A percentile compares a stretch with the other conserved stretches of the same genome.
phyloP scores from a whole-genome alignment of 176 grass and related monocot genomes.

The Calamus simplicifolius region DNA sequence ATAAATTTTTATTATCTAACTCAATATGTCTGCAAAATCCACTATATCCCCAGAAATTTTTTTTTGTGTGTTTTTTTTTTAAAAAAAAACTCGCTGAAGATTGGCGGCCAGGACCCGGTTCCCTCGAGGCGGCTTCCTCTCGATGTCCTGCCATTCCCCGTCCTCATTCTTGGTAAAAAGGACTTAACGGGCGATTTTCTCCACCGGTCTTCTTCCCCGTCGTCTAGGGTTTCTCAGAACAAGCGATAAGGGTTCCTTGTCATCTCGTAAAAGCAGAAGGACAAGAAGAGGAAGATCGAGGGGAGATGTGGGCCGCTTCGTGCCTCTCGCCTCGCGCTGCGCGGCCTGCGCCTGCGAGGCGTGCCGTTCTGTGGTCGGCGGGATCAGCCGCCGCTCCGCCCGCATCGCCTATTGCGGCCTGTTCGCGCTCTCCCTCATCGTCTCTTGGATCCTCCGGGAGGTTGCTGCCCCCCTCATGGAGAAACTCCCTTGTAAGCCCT shows the following conservation, averaged over 20 bases:
- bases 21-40: too few relatives aligned
- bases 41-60: too few relatives aligned
- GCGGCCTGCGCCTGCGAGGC: constrained; percentile 99
- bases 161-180: too few relatives aligned
- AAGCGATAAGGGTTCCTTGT: background rate
- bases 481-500: constrained; percentile 65
- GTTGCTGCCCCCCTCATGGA: constrained; percentile 96
- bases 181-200: too few relatives aligned
- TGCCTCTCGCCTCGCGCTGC: constrained; percentile 99
- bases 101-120: too few relatives aligned
- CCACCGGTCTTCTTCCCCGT: too few relatives aligned
- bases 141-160: background rate
- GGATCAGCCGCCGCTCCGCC: constrained; percentile 93
- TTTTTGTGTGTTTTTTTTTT: too few relatives aligned
- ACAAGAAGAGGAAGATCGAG: background rate
- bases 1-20: too few relatives aligned
- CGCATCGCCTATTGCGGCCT: constrained; percentile 99
- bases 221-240: constrained; percentile 3
- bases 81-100: too few relatives aligned
- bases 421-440: constrained; percentile 93
- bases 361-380: constrained; percentile 87
- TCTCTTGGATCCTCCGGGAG: constrained; percentile 93
- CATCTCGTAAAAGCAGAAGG: background rate
- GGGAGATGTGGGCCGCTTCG: constrained; percentile 88
- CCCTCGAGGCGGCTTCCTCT: constrained; percentile 10